phyloP scores from a whole-genome alignment of 106 monocot genomes.

The Platanthera zijinensis region DNA sequence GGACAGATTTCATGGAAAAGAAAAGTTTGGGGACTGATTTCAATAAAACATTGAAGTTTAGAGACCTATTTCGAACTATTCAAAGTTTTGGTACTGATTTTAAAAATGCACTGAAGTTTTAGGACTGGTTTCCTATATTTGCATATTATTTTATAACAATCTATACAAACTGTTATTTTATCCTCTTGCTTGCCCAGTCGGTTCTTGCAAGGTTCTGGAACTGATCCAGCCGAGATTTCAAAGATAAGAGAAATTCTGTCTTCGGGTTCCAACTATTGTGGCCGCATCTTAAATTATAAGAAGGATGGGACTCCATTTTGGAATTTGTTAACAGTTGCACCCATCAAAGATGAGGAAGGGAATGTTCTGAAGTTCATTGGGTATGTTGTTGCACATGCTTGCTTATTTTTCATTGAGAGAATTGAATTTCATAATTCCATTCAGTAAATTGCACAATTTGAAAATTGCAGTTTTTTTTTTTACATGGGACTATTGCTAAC shows the following conservation, averaged over 20 bases:
- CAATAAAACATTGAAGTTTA: no score
- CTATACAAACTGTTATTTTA: background rate
- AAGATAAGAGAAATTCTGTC: slow-evolving; percentile 67
- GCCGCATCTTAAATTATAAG: slow-evolving; percentile 92
- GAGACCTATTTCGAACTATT: no score
- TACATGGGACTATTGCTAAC: background rate
- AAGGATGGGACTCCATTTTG: slow-evolving; percentile 95
- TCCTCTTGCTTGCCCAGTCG: slow-evolving; percentile 41
- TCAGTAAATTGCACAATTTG: background rate
- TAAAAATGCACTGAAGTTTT: no score
- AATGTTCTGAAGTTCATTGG: slow-evolving; percentile 89
- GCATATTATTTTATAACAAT: background rate
- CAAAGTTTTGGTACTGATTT: no score
- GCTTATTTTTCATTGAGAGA: background rate
- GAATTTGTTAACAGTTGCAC: slow-evolving; percentile 91
- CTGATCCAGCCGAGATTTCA: slow-evolving; percentile 64
- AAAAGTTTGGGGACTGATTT: no score
- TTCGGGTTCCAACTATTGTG: slow-evolving; percentile 67
- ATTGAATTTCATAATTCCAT: background rate
- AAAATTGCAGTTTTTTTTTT: background rate
- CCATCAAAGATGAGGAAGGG: slow-evolving; percentile 91
- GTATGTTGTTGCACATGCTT: slow-evolving; percentile 29
- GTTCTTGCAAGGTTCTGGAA: slow-evolving; percentile 87
- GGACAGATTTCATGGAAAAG: no score
- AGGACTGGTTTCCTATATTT: background rate